Evolutionary conservation across 495 filamentous ascomycete species (phyloP), one percentile per base, ranked within the genome.

Genomic region (Emericellopsis terricola): DNA sequence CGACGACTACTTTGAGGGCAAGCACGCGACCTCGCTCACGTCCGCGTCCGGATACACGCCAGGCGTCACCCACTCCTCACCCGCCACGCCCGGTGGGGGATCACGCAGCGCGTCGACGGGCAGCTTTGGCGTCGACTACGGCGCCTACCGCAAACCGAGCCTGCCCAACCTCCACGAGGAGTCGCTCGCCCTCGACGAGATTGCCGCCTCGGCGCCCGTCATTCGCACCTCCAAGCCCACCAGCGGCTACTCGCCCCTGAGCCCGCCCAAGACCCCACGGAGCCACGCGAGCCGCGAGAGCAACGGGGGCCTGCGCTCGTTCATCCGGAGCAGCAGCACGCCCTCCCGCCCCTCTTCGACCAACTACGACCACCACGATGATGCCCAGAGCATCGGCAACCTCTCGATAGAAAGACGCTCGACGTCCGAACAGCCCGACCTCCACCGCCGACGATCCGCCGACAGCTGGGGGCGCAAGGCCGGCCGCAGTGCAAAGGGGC

Each of bases 201-300:
- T 69, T 24, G 77, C 83, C 8, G 85, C 86, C 6, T 68, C 72
- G 41, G 62, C 82, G 10, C 86, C 86, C 13, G 76, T 89, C 15
- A 74, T 94, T 49, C 73, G 81, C 37, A 94, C 87, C 31, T 71
- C 83, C 32, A 83, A 83, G 51, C 78, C 78, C 14, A 81, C 83
- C 2, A 79, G 73, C 23, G 78, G 76, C 13, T 64, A 71, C 41
- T 78, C 73, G 2, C 50, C 65, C n/a, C 50, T 81, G 30, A 82
- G 80, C 14, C 73, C 77, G 7, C 34, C 66, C 55, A 60, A 65
- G 24, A 62, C 65, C n/a, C 64, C 68, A 42, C 54, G 46, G 26
- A 49, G 48, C 38, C 40, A 55, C n/a, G 28, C 49, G 17, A 23
- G 39, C 34, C 52, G 64, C 20, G 57, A 68, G 32, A 35, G 21